Conservation (phyloP, 345 rosid genomes). For the Noccaea caerulescens region DNA sequence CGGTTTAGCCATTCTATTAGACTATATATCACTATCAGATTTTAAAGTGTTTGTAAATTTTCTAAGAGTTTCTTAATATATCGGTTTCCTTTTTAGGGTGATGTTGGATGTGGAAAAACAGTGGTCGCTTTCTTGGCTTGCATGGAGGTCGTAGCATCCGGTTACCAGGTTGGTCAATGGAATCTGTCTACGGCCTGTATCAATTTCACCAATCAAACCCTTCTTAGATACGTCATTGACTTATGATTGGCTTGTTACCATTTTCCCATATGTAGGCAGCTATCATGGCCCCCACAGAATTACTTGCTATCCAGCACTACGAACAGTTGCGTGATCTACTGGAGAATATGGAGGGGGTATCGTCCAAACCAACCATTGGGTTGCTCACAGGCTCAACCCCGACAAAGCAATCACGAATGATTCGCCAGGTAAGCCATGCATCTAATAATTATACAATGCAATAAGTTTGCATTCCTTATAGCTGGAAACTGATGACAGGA, state of each 20-base stretch:
- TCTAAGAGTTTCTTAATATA: slow-evolving; percentile 24
- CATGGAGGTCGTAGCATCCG: slow-evolving; percentile 91
- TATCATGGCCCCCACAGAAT: slow-evolving; percentile 98
- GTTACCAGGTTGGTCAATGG: slow-evolving; percentile 77
- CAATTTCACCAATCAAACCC: neutral
- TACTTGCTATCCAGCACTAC: slow-evolving; percentile 93
- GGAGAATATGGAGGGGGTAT: slow-evolving; percentile 60
- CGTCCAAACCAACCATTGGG: slow-evolving; percentile 78
- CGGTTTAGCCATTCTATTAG: neutral
- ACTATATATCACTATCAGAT: neutral
- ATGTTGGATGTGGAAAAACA: slow-evolving; percentile 98
- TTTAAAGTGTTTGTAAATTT: slow-evolving; percentile 7
- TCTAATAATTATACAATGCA: slow-evolving; percentile 9
- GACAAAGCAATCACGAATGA: slow-evolving; percentile 73
- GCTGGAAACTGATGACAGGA: slow-evolving; percentile 54
- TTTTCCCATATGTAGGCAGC: slow-evolving; percentile 68
- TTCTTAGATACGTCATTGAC: neutral
- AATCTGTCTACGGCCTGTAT: neutral
- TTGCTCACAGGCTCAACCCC: slow-evolving; percentile 92
- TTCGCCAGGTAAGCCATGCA: slow-evolving; percentile 71
- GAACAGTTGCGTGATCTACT: slow-evolving; percentile 74
- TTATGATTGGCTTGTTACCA: slow-evolving; percentile 16
- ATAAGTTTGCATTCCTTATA: slow-evolving; percentile 30
- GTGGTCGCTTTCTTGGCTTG: slow-evolving; percentile 95
- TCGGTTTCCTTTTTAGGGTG: slow-evolving; percentile 63